Percentiles rank a stretch among this genome's conserved stretches.
Evolutionary conservation across 1,284 basidiomycete species (phyloP).

Genomic region (Boletus sp.): DNA sequence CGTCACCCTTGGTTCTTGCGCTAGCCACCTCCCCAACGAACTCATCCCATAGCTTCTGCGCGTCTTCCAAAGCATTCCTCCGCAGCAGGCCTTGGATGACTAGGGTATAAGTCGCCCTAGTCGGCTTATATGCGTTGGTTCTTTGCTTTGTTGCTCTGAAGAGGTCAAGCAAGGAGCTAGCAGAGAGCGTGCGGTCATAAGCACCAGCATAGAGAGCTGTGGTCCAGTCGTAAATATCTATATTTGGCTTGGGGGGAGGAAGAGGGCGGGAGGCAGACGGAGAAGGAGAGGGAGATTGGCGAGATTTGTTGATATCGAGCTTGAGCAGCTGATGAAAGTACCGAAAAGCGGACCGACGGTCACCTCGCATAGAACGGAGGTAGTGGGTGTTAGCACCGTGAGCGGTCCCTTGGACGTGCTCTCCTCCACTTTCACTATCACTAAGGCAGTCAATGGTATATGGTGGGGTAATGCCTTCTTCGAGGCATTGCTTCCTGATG

Average conservation of each 20-base stretch:
- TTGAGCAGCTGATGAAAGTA: conserved; percentile 45
- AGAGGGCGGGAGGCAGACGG: background rate
- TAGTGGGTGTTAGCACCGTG: conserved; percentile 44
- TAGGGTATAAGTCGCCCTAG: conserved; percentile 50
- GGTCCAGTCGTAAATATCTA: conserved; percentile 41
- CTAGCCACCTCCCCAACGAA: conserved; percentile 34
- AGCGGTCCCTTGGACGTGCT: conserved; percentile 24
- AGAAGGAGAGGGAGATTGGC: background rate
- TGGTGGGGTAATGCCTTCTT: conserved; percentile 29
- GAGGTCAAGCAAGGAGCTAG: conserved; percentile 42
- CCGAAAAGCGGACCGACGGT: conserved; percentile 49
- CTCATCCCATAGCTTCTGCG: conserved; percentile 50
- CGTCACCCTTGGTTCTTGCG: conserved; percentile 30
- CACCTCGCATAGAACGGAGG: conserved; percentile 37
- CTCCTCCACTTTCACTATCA: background rate
- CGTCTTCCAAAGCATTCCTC: conserved; percentile 37
- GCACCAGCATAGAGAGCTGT: conserved; percentile 41
- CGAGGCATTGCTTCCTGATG: conserved; percentile 39
- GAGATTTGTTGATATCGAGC: conserved; percentile 25
- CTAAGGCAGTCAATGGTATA: conserved; percentile 19
- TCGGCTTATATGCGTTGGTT: conserved; percentile 41
- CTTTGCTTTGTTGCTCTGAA: conserved; percentile 38
- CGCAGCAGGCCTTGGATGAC: conserved; percentile 57
- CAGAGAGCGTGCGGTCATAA: conserved; percentile 35
- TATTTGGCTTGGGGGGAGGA: conserved; percentile 22